phyloP scores from a whole-genome alignment of 148 eudicot genomes.

The Vaccinium myrtillus region DNA sequence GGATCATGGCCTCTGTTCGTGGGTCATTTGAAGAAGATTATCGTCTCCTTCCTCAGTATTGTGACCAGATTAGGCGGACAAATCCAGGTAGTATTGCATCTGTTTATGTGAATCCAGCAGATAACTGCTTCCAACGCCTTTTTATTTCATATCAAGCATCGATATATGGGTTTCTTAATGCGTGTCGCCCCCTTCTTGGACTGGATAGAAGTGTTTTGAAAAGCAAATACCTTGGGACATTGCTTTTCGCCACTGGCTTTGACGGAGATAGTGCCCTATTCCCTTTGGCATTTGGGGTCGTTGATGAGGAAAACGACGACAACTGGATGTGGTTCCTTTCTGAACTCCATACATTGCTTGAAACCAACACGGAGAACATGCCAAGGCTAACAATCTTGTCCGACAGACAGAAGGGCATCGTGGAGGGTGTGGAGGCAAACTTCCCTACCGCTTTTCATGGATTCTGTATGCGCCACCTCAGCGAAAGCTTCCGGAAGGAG shows the following conservation, averaged over 20 bases:
- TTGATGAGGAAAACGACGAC: slow-evolving; percentile 70
- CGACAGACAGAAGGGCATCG: slow-evolving; percentile 55
- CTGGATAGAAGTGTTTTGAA: slow-evolving; percentile 62
- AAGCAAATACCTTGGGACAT: slow-evolving; percentile 65
- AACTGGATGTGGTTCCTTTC: slow-evolving; percentile 90
- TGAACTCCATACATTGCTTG: slow-evolving; percentile 60
- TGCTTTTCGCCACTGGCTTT: slow-evolving; percentile 64
- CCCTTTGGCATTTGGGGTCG: slow-evolving; percentile 78
- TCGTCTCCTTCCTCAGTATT: slow-evolving; percentile 70
- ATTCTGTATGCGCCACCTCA: slow-evolving; percentile 62
- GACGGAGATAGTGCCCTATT: slow-evolving; percentile 69
- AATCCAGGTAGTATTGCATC: slow-evolving; percentile 75
- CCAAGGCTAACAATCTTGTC: slow-evolving; percentile 69
- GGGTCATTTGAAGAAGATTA: slow-evolving; percentile 76
- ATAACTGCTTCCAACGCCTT: slow-evolving; percentile 55
- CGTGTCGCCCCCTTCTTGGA: slow-evolving; percentile 66
- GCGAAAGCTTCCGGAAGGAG: slow-evolving; percentile 60
- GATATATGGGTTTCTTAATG: slow-evolving; percentile 64
- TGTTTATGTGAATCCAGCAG: slow-evolving; percentile 54
- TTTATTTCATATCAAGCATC: slow-evolving; percentile 72
- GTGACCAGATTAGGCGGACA: slow-evolving; percentile 54
- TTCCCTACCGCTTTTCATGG: slow-evolving; percentile 80
- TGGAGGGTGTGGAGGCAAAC: slow-evolving; percentile 56
- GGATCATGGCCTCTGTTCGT: slow-evolving; percentile 73
- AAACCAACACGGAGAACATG: slow-evolving; percentile 67